A percentile compares a stretch with the other conserved stretches of the same genome.
phyloP scores from a whole-genome alignment of 805 yeast genomes.

The Saturnispora bothae region DNA sequence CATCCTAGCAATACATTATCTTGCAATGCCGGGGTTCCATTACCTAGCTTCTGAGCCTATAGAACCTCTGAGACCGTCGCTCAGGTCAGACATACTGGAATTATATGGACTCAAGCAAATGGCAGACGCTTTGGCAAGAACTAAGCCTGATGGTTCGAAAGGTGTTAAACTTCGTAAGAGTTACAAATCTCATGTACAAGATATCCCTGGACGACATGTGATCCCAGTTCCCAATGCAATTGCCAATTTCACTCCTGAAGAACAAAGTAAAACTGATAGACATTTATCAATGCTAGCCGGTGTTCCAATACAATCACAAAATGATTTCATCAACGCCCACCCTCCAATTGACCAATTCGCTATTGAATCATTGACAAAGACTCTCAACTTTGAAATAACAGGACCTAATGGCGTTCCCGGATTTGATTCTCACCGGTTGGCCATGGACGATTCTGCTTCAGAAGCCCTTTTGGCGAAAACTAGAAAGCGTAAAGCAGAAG shows the following conservation, averaged over 20 bases:
- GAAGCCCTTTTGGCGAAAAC: slow-evolving; percentile 10
- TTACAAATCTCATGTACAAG: slow-evolving; percentile 84
- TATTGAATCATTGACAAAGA: slow-evolving; percentile 34
- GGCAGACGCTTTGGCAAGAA: slow-evolving; percentile 75
- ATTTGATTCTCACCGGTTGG: slow-evolving; percentile 58
- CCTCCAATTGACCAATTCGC: slow-evolving; percentile 40
- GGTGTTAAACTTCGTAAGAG: slow-evolving; percentile 91
- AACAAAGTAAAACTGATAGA: slow-evolving; percentile 18
- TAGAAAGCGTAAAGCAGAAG: slow-evolving; percentile 20
- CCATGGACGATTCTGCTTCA: slow-evolving; percentile 21
- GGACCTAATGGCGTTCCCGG: slow-evolving; percentile 68
- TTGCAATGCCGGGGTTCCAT: slow-evolving; percentile 12
- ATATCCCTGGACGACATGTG: slow-evolving; percentile 69
- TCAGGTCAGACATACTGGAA: slow-evolving; percentile 57
- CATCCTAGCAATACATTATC: background rate
- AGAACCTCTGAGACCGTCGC: slow-evolving; percentile 51
- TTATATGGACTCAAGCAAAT: slow-evolving; percentile 58
- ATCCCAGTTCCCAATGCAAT: slow-evolving; percentile 35
- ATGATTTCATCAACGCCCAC: slow-evolving; percentile 20
- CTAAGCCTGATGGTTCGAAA: slow-evolving; percentile 78
- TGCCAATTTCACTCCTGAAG: slow-evolving; percentile 3
- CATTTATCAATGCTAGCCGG: slow-evolving; percentile 30
- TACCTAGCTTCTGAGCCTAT: slow-evolving; percentile 26
- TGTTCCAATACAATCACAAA: slow-evolving; percentile 27
- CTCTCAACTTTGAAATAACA: slow-evolving; percentile 53